These are phyloP conservation scores for Lactarius vividus DNA, from an alignment of 768 basidiomycete species.

Conservation along the genomic window DNA sequence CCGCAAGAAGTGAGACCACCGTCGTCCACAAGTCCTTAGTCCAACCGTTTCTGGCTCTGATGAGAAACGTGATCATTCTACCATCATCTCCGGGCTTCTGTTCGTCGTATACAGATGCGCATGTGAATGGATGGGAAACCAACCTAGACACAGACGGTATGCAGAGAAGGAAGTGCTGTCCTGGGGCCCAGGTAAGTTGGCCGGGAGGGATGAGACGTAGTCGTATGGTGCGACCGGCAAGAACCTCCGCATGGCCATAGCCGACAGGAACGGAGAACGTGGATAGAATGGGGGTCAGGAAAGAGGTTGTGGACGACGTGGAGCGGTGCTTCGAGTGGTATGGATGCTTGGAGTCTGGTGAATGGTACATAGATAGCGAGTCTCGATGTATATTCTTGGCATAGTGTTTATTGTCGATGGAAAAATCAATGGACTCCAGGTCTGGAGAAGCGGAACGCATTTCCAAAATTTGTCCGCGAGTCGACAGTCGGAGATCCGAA, in stretches of 20 bases:
- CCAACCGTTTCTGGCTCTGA: constrained; percentile 69
- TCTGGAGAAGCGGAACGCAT: constrained; percentile 16
- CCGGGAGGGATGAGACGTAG: constrained; percentile 59
- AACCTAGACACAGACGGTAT: constrained; percentile 62
- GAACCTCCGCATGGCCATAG: constrained; percentile 63
- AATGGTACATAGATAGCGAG: constrained; percentile 9
- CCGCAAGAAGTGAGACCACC: constrained; percentile 39
- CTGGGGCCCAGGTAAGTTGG: constrained; percentile 64
- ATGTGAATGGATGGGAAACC: constrained; percentile 73
- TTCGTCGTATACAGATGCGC: constrained; percentile 56
- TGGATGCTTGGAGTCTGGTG: constrained; percentile 1
- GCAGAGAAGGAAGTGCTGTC: constrained; percentile 73
- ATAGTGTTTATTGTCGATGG: not conserved
- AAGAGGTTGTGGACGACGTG: constrained; percentile 14
- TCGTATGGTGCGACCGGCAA: constrained; percentile 69
- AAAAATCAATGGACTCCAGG: constrained; percentile 1
- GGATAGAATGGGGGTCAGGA: constrained; percentile 18
- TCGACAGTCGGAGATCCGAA: not conserved
- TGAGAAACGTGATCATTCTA: constrained; percentile 58
- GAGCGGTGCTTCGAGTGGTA: constrained; percentile 5
- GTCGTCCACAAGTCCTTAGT: constrained; percentile 63
- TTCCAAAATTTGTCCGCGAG: constrained; percentile 18
- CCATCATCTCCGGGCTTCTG: constrained; percentile 45
- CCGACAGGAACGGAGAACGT: constrained; percentile 57
- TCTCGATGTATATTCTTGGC: not conserved